A percentile compares a stretch with the other conserved stretches of the same genome.
Conservation (phyloP, 2,329 filamentous ascomycete species). For the Ascomycota sp. region DNA sequence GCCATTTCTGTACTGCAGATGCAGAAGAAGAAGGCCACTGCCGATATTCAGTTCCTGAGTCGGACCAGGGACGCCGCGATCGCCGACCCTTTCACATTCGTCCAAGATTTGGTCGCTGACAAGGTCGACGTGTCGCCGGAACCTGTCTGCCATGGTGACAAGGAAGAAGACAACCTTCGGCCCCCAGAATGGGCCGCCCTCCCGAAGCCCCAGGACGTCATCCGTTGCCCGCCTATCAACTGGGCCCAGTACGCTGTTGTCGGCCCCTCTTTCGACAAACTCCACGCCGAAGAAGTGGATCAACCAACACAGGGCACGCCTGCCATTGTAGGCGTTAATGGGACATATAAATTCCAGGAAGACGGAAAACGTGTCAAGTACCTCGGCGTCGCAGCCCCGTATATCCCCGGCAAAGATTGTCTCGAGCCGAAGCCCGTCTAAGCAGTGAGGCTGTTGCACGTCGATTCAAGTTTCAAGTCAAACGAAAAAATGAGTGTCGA, state of each 20-base stretch:
- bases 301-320: slow-evolving; percentile 39
- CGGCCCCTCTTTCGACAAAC: slow-evolving; percentile 54
- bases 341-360: slow-evolving; percentile 29
- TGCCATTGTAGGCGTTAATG: slow-evolving; percentile 19
- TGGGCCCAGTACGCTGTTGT: slow-evolving; percentile 91
- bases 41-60: slow-evolving; percentile 53
- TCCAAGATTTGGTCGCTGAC: slow-evolving; percentile 44
- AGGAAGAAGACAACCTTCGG: slow-evolving; percentile 8
- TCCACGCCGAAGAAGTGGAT: slow-evolving; percentile 60
- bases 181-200: slow-evolving; percentile 37
- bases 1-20: slow-evolving; percentile 75
- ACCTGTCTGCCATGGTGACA: slow-evolving; percentile 5
- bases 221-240: slow-evolving; percentile 76
- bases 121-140: slow-evolving; percentile 22
- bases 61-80: slow-evolving; percentile 51
- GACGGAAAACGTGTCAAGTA: slow-evolving; percentile 23
- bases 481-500: too few species aligned
- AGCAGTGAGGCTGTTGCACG: slow-evolving; percentile 9
- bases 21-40: slow-evolving; percentile 57
- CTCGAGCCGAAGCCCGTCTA: slow-evolving; percentile 17
- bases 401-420: slow-evolving; percentile 30
- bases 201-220: slow-evolving; percentile 60
- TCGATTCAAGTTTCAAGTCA: too few species aligned
- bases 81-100: slow-evolving; percentile 50
- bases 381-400: slow-evolving; percentile 34